phyloP scores from a whole-genome alignment of 2,329 filamentous ascomycete genomes.

The Xylariomycetidae sp. region DNA sequence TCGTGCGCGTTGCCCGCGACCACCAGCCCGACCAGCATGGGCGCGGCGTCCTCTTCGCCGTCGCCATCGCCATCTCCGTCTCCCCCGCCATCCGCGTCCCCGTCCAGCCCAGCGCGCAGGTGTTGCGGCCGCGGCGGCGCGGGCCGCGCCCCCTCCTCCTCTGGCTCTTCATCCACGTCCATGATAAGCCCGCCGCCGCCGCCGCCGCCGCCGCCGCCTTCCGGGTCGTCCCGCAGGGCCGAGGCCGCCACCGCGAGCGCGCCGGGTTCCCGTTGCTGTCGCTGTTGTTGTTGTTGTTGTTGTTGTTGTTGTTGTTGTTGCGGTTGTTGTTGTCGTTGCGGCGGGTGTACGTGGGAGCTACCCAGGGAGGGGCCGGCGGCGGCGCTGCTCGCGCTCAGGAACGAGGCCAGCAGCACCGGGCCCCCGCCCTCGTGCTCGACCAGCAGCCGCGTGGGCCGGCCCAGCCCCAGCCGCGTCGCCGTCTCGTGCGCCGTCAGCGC shows the following conservation, averaged over 20 bases:
- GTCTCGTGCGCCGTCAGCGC: constrained; percentile 49
- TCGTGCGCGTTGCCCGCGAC: constrained; percentile 44
- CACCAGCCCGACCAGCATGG: constrained; percentile 49
- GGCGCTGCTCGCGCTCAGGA: constrained; percentile 12
- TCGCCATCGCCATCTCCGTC: constrained; percentile 7
- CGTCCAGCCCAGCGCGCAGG: constrained; percentile 1
- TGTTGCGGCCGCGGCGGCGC: too few relatives aligned
- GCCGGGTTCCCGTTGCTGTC: constrained; percentile 1
- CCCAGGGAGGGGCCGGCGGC: neutral
- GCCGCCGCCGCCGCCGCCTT: constrained; percentile 4
- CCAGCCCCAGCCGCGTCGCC: constrained; percentile 46
- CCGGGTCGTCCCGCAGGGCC: neutral
- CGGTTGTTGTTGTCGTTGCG: neutral
- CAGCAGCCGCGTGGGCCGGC: constrained; percentile 50
- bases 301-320: constrained; percentile 1
- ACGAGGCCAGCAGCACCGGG: constrained; percentile 27
- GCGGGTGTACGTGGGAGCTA: neutral
- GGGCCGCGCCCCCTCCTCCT: neutral
- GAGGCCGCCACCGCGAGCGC: neutral
- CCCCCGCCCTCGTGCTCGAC: constrained; percentile 43
- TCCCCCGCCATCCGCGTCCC: constrained; percentile 1
- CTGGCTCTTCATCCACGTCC: neutral
- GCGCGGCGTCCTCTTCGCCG: constrained; percentile 31
- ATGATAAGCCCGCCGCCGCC: constrained; percentile 3
- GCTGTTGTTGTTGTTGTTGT: neutral